Evolutionary conservation across 345 rosid species (phyloP), one percentile per base, ranked within the genome.

Genomic region (Camelina hispida): DNA sequence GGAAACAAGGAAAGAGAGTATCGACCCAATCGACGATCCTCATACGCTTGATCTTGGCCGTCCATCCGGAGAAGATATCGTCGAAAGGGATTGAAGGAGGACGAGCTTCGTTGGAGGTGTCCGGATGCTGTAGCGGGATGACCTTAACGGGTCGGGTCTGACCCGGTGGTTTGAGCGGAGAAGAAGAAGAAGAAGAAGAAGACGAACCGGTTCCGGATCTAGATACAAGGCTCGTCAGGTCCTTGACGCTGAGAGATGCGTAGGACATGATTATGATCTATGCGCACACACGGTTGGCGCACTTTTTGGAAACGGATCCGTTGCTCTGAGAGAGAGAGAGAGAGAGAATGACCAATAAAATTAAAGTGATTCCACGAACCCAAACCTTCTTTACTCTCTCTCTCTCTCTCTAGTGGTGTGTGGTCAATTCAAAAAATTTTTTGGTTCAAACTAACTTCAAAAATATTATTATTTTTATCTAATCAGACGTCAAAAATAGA

Each of bases 121-220:
- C 83, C 1, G 98, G 96, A 48, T 90, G 95, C 82, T 77, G 96
- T 4, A 94, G 84, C 34, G 89, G 91, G 34, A 94, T 94, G 53
- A 87, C 81, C 72, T 86, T 94, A 20, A 91, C 88, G 68, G 91
- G 87, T 40, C 93, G 93, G 80, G 77, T 59, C n/a, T 72, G 69
- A 60, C 77, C 63, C 54, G 82, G 71, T 22, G 22, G 23, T 40
- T 43, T 52, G 16, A 73, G 6, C n/a, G 73, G 57, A 15, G 77
- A 69, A 6, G 81, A 72, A 77, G 86, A 85, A 6, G 81, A 72
- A 77, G 86, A 85, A 9, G 73, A 63, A 15, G 77, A 69, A 9
- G 81, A 72, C 78, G 86, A 85, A 58, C 81, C 48, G 81, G 64
- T 18, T 25, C 55, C 65, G 60, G 70, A 70, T 65, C 66, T n/a